phyloP scores from a whole-genome alignment of 768 basidiomycete species.

The Kwoniella bestiolae region DNA sequence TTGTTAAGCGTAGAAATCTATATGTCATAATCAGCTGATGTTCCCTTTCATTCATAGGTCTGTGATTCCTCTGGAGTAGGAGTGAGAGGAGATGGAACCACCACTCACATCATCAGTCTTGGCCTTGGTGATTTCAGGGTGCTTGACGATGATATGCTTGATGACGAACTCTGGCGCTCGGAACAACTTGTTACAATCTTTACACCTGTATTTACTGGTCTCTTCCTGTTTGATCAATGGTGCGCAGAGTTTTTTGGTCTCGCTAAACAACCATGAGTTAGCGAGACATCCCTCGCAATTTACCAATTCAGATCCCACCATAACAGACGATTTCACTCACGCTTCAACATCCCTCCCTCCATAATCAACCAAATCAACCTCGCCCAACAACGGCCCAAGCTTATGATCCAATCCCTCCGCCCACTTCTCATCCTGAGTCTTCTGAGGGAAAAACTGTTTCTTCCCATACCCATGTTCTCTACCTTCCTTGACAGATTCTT shows the following conservation, averaged over 20 bases:
- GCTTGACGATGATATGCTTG: constrained; percentile 96
- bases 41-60: too few relatives aligned
- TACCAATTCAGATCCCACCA: not conserved
- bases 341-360: constrained; percentile 88
- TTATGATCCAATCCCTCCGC: constrained; percentile 85
- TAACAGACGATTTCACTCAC: constrained; percentile 61
- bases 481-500: not conserved
- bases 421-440: constrained; percentile 77
- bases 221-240: constrained; percentile 91
- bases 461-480: constrained; percentile 3
- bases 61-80: too few relatives aligned
- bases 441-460: constrained; percentile 28
- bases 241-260: constrained; percentile 76
- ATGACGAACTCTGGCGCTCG: constrained; percentile 95
- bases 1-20: constrained; percentile 91
- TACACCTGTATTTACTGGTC: constrained; percentile 95
- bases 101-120: constrained; percentile 78
- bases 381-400: constrained; percentile 76
- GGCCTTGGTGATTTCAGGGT: constrained; percentile 76
- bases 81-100: constrained; percentile 3
- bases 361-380: constrained; percentile 82
- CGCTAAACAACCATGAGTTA: constrained; percentile 62
- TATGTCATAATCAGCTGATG: too few relatives aligned
- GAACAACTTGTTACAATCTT: constrained; percentile 92
- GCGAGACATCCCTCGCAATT: too few relatives aligned